Evolutionary conservation across 352 stramenopile species (phyloP), one percentile per base, ranked within the genome.

Genomic region (Pythium aquatile): DNA sequence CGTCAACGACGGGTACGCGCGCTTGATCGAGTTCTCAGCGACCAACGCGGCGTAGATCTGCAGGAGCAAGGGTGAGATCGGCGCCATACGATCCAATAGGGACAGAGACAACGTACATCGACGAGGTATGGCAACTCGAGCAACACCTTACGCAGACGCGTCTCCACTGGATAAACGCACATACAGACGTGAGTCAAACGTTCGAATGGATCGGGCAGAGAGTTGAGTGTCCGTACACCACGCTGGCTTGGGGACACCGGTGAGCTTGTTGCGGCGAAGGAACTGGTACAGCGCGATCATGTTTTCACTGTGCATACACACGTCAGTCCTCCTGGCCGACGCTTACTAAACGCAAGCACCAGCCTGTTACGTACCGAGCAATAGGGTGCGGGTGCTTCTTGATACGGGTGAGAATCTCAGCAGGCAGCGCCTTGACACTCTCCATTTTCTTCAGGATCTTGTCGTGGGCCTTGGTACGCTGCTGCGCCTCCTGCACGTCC

Each of bases 361-460:
- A 7, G 30, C 20, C 20, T 24, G 20, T 7, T 30, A 47, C 49
- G 35, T 55, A 82, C 75, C 75, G 55, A 20, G 81, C 83, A 40
- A 91, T 78, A 0, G 78, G 79, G 47, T 94, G 68, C 32, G 76
- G 67, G 57, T 92, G 81, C 66, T 94, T 94, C 73, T 88, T 90
- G 66, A 94, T 90, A 33, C 85, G 85, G 8, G 66, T 69, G 14
- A 90, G 68, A 28, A 85, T 73, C 55, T 91, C 83, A 13, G 56
- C 60, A 0, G 85, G 83, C 20, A 94, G 67, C 20, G 72, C 82
- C 46, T 85, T 90, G 4, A 77, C 81, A 1, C 69, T 75, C 47
- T 92, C 85, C 78, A 92, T 92, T 67, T 89, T 92, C 69, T 92
- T 94, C 11, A 88, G 65, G 5, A 94, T 59, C 63, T 94, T 94